phyloP scores from a whole-genome alignment of 73 alveolate genomes.

The Stentor coeruleus region DNA sequence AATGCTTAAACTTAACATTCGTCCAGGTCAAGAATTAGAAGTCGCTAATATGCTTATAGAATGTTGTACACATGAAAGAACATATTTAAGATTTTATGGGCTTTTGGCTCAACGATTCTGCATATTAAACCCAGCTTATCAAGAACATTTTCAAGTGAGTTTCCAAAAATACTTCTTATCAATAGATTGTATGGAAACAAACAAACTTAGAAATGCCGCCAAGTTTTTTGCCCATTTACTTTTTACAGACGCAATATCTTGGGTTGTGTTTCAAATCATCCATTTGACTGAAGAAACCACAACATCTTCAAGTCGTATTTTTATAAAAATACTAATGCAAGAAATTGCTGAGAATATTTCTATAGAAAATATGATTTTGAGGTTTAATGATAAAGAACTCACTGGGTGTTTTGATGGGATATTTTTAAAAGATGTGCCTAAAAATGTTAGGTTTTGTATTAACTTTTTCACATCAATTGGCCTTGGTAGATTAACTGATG shows the following conservation, averaged over 20 bases:
- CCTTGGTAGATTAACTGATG: conserved; percentile 96
- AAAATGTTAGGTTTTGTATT: conserved; percentile 94
- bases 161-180: conserved; percentile 90
- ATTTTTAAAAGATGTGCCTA: conserved; percentile 93
- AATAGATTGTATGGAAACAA: conserved; percentile 97
- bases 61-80: conserved; percentile 96
- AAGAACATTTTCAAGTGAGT: conserved; percentile 85
- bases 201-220: conserved; percentile 96
- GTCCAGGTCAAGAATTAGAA: conserved; percentile 98
- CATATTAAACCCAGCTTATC: conserved; percentile 85
- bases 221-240: conserved; percentile 98
- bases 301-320: conserved; percentile 95
- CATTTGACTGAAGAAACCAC: conserved; percentile 96
- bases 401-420: conserved; percentile 77
- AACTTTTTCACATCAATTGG: conserved; percentile 99
- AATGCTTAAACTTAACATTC: conserved; percentile 91
- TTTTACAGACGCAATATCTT: conserved; percentile 90
- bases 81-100: conserved; percentile 94
- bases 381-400: conserved; percentile 59
- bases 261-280: conserved; percentile 83
- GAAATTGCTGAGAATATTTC: conserved; percentile 78
- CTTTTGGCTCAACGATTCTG: conserved; percentile 91
- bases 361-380: conserved; percentile 38
- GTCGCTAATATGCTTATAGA: conserved; percentile 91
- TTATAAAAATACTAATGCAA: conserved; percentile 91